Evolutionary conservation across 176 grass and related monocot species (phyloP), one percentile per base, ranked within the genome.

Genomic region (Dendrocalamus sinicus): DNA sequence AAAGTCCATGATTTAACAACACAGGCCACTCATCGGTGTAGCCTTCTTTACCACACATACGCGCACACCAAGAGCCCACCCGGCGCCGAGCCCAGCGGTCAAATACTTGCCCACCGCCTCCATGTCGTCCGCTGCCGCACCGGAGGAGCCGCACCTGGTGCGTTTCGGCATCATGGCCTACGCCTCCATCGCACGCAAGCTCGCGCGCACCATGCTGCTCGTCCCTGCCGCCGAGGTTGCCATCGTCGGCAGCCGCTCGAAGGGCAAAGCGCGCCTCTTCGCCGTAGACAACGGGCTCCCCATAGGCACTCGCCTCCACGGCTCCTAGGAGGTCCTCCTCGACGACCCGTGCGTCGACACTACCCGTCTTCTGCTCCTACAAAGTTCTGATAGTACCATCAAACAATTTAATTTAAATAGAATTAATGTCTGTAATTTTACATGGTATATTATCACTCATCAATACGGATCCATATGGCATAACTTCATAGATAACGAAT

Each of bases 111-210:
- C n/a, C n/a, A 32, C 22, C 23, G 28, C 1, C 47, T 7, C 62
- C 63, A 72, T 83, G 80, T 78, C 73, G 39, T 46, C 60, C 83
- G 2, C 83, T 2, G 79, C 82, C 73, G 11, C 35, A 63, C 78
- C 44, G 53, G 67, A 74, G 47, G 78, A 78, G 52, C 15, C 46
- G 40, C 65, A 20, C 44, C 90, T 80, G 14, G 79, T 95, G 57
- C 84, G 68, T 5, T 95, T 98, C 90, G 91, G 93, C 60, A 91
- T 98, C 75, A 14, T 98, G 12, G 91, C 91, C 8, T 98, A 91
- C 87, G 89, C 93, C 15, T 23, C 83, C 17, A 98, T 98, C 78
- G 93, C 93, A 39, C 89, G 93, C 53, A 95, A 98, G 92, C 47
- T 98, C 0, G 64, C 72, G 7, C 93, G 95, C 19, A 89, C 87